Percentiles rank a stretch among this genome's conserved stretches.
phyloP scores from a whole-genome alignment of 495 filamentous ascomycete species.

The Annulohypoxylon bovei region DNA sequence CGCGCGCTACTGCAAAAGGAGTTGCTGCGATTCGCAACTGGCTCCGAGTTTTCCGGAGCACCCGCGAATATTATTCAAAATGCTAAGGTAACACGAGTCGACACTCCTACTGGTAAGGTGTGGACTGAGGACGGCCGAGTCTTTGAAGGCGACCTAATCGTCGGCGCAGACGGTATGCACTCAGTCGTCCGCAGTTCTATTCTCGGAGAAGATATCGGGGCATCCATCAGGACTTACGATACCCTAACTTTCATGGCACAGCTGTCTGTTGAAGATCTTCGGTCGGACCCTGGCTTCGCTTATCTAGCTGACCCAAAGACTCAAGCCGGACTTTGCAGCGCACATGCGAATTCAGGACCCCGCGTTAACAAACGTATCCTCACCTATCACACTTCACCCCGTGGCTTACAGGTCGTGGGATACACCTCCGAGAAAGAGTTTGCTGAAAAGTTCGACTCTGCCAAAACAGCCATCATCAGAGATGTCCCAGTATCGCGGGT shows the following conservation, averaged over 20 bases:
- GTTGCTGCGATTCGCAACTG: constrained; percentile 40
- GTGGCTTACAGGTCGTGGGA: constrained; percentile 37
- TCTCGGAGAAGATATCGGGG: constrained; percentile 27
- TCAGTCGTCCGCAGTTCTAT: constrained; percentile 38
- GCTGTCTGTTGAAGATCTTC: constrained; percentile 35
- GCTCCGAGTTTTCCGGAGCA: constrained; percentile 33
- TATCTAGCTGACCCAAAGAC: constrained; percentile 36
- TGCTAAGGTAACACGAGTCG: constrained; percentile 37
- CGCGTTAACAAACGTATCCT: constrained; percentile 34
- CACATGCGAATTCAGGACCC: constrained; percentile 13
- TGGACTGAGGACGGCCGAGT: constrained; percentile 39
- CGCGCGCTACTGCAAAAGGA: constrained; percentile 41
- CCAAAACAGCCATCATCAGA: constrained; percentile 39
- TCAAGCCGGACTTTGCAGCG: constrained; percentile 35
- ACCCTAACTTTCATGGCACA: constrained; percentile 41
- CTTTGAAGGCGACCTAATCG: constrained; percentile 43
- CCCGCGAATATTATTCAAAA: constrained; percentile 40
- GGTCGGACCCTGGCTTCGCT: constrained; percentile 29
- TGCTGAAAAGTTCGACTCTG: constrained; percentile 34
- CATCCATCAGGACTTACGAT: constrained; percentile 25
- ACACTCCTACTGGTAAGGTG: constrained; percentile 38
- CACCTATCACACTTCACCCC: constrained; percentile 38
- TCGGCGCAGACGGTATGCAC: constrained; percentile 46
- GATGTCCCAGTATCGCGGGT: constrained; percentile 35
- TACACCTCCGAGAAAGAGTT: constrained; percentile 44